phyloP scores from a whole-genome alignment of 176 grass and related monocot species.

The Paspalum vaginatum region DNA sequence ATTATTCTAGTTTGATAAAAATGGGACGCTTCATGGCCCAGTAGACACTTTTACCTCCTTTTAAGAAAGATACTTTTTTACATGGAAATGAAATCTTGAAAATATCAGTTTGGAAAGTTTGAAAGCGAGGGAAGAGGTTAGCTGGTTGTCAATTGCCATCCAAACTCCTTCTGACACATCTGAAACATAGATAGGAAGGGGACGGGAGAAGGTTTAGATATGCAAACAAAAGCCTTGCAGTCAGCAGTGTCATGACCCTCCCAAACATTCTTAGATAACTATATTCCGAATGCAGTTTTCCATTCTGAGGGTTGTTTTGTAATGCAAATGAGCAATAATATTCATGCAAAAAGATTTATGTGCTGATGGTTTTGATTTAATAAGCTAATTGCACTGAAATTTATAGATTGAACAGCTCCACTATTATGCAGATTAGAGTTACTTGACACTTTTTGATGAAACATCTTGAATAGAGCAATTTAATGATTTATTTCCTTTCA shows the following conservation, averaged over 20 bases:
- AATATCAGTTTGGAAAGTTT: conserved; percentile 2
- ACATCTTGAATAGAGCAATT: conserved; percentile 3
- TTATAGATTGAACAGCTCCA: background rate
- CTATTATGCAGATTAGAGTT: background rate
- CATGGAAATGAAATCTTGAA: background rate
- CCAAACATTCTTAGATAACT: background rate
- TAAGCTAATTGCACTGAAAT: background rate
- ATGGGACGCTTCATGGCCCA: background rate
- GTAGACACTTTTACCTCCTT: background rate
- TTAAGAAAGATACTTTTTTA: background rate
- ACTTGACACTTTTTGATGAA: background rate
- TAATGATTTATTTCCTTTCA: background rate
- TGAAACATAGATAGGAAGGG: background rate
- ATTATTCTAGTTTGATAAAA: background rate
- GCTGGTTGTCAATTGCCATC: background rate
- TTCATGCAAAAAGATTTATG: background rate
- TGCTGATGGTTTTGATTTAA: background rate
- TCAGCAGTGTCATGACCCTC: background rate
- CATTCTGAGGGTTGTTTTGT: background rate
- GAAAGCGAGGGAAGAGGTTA: no score
- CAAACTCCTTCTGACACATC: background rate
- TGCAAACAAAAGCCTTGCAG: background rate
- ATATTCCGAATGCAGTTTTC: background rate
- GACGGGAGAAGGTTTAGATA: background rate
- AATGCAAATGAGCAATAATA: conserved; percentile 2